Evolutionary conservation across 2,329 filamentous ascomycete genomes (phyloP).

Genomic region (Colletotrichum sp.): DNA sequence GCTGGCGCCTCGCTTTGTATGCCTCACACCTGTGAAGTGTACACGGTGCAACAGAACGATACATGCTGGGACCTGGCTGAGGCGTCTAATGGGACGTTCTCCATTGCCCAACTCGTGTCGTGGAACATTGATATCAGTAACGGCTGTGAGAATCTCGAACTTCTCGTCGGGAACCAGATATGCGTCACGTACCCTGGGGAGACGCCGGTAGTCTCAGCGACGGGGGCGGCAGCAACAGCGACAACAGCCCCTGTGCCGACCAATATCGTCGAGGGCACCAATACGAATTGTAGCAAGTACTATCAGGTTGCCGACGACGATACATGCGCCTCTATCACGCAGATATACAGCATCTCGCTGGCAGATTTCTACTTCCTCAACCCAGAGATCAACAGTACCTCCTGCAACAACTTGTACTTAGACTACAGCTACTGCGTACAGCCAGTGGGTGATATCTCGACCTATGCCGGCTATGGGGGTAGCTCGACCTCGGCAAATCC

Average conservation of each 20-base stretch:
- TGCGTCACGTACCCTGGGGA: not conserved
- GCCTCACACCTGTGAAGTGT: not conserved
- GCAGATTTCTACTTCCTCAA: not conserved
- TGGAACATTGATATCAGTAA: not conserved
- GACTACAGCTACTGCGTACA: not conserved
- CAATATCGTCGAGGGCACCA: not conserved
- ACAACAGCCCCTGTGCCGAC: not conserved
- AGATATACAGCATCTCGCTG: not conserved
- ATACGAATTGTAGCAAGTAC: not conserved
- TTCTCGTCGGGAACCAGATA: not conserved
- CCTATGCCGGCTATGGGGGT: not conserved
- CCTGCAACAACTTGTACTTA: not conserved
- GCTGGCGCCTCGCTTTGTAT: not conserved
- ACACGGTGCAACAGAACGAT: not conserved
- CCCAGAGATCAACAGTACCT: not conserved
- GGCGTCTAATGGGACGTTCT: not conserved
- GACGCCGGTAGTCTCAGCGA: not conserved
- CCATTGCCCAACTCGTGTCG: not conserved
- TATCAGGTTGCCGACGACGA: not conserved
- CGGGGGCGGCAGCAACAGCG: not conserved
- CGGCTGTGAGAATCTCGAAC: not conserved
- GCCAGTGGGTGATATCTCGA: conserved; percentile 16
- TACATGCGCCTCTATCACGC: not conserved
- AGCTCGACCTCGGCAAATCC: not conserved
- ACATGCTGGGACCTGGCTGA: not conserved